Evolutionary conservation across 108 stramenopile species (phyloP), one percentile per base, ranked within the genome.

Genomic region (Craspedostauros australis): DNA sequence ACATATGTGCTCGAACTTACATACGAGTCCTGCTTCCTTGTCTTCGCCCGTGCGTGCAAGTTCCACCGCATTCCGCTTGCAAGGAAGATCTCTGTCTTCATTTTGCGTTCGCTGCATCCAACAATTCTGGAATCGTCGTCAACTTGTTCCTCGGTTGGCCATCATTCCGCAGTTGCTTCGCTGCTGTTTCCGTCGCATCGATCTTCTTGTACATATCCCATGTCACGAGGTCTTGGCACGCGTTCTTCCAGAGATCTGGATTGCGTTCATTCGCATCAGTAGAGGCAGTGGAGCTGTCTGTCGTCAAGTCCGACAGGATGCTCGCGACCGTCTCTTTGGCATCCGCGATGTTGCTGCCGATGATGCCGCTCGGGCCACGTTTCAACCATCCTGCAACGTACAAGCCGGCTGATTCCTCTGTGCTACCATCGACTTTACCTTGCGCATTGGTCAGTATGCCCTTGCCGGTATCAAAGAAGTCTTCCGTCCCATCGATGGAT

Each of bases 321-420:
- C 91, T 60, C 11, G 62, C 70, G 1, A 96, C 96, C 5, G 95
- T 97, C 26, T 96, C 96, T 48, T 79, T 93, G 33, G 99, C 96
- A 57, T 77, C 75, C 9, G 57, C 25, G 41, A 85, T 85, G 62
- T 99, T 99, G 27, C 95, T 95, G 9, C 96, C 96, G 51, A 99
- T 96, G 39, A 98, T 98, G 2, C 97, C 99, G 14, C 62, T 70
- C 5, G 99, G 97, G 7, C 99, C 97, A 9, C 99, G 86, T 62
- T 96, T 95, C 14, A 96, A 71, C 99, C 99, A 99, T 14, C 99
- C 99, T 4, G 88, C 53, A 30, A 80, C 82, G 58, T 97, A 98
- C 40, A 96, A 49, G 18, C 79, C 91, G 30, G 76, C 85, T n/a
- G 68, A 38, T 0, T 32, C 40, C 5, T 29, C 41, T 2, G 11